A percentile compares a stretch with the other conserved stretches of the same genome.
These are phyloP conservation scores for Fusarium algeriense DNA, from an alignment of 2,329 filamentous ascomycete genomes.

Conservation along the genomic window DNA sequence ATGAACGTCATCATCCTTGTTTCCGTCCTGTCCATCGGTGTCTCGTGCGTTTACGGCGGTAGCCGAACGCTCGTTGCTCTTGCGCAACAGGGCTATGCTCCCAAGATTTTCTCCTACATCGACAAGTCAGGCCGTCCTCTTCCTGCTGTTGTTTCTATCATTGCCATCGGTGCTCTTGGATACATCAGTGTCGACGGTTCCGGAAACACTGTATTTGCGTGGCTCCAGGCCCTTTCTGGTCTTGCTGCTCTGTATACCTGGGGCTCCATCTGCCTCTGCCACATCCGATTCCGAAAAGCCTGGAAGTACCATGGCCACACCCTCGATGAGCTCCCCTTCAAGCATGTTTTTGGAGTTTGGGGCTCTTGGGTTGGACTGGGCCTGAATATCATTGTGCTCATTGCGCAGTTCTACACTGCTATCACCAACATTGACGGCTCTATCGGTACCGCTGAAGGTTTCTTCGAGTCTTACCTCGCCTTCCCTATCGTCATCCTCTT, in stretches of 20 bases:
- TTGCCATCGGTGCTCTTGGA: conserved; percentile 64
- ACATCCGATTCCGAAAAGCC: conserved; percentile 76
- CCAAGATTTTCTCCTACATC: conserved; percentile 67
- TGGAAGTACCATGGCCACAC: conserved; percentile 73
- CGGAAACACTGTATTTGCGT: conserved; percentile 68
- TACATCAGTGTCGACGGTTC: conserved; percentile 60
- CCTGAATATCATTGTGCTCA: conserved; percentile 68
- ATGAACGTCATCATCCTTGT: conserved; percentile 72
- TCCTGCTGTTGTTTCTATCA: conserved; percentile 60
- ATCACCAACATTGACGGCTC: conserved; percentile 54
- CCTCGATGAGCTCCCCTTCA: conserved; percentile 75
- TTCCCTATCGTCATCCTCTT: conserved; percentile 66
- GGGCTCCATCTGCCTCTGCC: conserved; percentile 75
- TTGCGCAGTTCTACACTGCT: conserved; percentile 66
- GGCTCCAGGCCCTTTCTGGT: conserved; percentile 75
- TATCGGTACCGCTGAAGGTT: conserved; percentile 53
- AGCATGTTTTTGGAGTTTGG: conserved; percentile 68
- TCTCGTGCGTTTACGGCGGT: conserved; percentile 70
- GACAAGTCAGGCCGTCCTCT: conserved; percentile 69
- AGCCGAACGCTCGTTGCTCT: conserved; percentile 70
- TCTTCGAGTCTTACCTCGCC: conserved; percentile 68
- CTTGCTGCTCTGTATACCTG: conserved; percentile 76
- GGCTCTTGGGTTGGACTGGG: conserved; percentile 74
- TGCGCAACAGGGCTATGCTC: conserved; percentile 70
- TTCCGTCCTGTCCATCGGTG: conserved; percentile 69